Conservation (phyloP, 257 asterid genomes). For the Jacaranda mimosifolia region DNA sequence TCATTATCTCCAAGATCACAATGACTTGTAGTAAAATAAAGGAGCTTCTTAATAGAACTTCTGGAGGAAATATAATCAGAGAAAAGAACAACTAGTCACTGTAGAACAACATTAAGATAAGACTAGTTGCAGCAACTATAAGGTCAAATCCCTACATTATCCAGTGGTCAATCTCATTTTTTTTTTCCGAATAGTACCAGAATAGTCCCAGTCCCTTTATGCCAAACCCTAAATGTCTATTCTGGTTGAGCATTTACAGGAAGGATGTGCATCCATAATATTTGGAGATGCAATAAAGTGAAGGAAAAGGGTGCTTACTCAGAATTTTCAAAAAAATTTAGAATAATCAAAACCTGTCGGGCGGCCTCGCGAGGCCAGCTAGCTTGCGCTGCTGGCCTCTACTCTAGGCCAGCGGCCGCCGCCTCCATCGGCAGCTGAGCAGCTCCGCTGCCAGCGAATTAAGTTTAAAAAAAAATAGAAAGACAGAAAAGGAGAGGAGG, state of each 20-base stretch:
- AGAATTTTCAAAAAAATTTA: too few relatives aligned
- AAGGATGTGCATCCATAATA: neutral
- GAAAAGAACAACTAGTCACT: slow-evolving; percentile 21
- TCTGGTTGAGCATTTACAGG: slow-evolving; percentile 10
- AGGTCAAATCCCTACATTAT: neutral
- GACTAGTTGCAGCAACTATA: slow-evolving; percentile 5
- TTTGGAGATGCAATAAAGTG: neutral
- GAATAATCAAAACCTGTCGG: too few relatives aligned
- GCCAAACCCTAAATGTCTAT: neutral
- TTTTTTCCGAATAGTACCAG: neutral
- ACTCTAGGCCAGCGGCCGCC: too few relatives aligned
- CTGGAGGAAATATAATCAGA: neutral
- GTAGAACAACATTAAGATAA: slow-evolving; percentile 5
- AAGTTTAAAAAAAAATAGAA: too few relatives aligned
- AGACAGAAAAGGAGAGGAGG: too few relatives aligned
- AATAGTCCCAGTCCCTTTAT: neutral
- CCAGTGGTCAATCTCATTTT: slow-evolving; percentile 5
- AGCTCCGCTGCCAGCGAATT: too few relatives aligned
- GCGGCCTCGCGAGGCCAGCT: too few relatives aligned
- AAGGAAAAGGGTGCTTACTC: too few relatives aligned
- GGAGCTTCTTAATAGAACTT: slow-evolving; percentile 11
- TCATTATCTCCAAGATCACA: slow-evolving; percentile 86
- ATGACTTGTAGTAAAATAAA: slow-evolving; percentile 58
- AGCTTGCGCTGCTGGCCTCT: too few relatives aligned
- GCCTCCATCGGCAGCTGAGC: too few relatives aligned